Evolutionary conservation across 192 early-diverging fungal genomes (phyloP).

Genomic region (Coemansia sp.): DNA sequence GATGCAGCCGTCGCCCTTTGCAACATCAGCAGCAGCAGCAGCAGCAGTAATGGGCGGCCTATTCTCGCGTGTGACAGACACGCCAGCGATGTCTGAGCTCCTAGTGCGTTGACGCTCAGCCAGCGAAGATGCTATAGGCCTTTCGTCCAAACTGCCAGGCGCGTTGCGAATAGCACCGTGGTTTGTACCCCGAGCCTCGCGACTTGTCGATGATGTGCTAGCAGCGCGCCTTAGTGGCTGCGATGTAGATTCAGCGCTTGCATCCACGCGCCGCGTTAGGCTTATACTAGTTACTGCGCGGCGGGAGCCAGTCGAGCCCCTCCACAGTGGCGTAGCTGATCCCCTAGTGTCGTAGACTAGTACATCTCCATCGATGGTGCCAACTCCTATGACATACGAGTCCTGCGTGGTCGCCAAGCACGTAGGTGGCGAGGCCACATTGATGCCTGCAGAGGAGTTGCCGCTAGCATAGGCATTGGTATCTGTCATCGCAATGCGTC

Average conservation of each 20-base stretch:
- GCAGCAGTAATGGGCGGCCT: background rate
- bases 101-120: conserved; percentile 17
- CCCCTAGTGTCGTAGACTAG: conserved; percentile 37
- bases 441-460: conserved; percentile 11
- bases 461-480: conserved; percentile 19
- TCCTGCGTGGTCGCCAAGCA: conserved; percentile 30
- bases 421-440: conserved; percentile 26
- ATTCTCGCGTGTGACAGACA: background rate
- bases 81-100: background rate
- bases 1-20: background rate
- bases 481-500: conserved; percentile 36
- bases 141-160: conserved; percentile 19
- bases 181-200: conserved; percentile 11
- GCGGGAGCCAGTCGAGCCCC: conserved; percentile 8
- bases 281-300: conserved; percentile 29
- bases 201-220: conserved; percentile 10
- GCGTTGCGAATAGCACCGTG: background rate
- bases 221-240: conserved; percentile 16
- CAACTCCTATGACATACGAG: conserved; percentile 21
- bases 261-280: conserved; percentile 12
- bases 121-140: background rate
- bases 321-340: conserved; percentile 32
- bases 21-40: background rate
- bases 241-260: background rate
- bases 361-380: conserved; percentile 45